Base-by-base conservation (phyloP, 2,329 filamentous ascomycete genomes). In the Cladophialophora psammophila region DNA sequence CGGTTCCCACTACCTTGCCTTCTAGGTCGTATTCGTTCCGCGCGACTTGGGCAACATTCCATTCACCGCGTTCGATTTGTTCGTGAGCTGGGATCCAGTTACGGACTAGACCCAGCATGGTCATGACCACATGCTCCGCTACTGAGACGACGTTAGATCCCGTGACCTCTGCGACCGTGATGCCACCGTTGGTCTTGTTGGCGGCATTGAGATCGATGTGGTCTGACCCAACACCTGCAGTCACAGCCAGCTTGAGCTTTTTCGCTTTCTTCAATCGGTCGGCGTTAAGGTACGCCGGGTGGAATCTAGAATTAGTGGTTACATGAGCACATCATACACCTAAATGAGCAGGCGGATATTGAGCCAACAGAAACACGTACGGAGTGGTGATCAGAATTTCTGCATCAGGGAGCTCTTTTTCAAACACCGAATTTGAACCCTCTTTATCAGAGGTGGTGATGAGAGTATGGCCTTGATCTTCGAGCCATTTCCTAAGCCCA, bases 381-480 rank as follows among this genome's bases (percentile, higher is more conserved):
- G 95, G 95, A 66, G 95, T 99, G 75, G 95, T 99, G 83, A 99
- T 98, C 87, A 99, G 98, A 81, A 99, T 86, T 82, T 99, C 95
- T 69, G 95, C 93, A 78, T 98, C 95, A 69, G 94, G 93, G 63
- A 99, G 88, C 84, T 99, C 93, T 85, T 94, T 87, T 82, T 98
- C 95, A 74, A 99, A 98, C 74, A 87, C 91, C 69, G 94, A 98
- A 86, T 91, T 87, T 83, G 93, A 91, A 73, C 93, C 91, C 75
- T 99, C 95, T 86, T 99, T 99, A 86, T 97, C 93, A 54, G 94
- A 97, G 72, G 95, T 99, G 76, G 95, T 99, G 75, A 99, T 87
- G 69, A 99, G 88, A 71, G 92, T 96, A 88, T 99, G 95, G 76
- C 95, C 95, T 81, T 96, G 90, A 70, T 94, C 92, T 86, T 98